Percentiles rank a stretch among this genome's conserved stretches.
Conservation (phyloP, 371 early-diverging fungal species). For the Mortierella polycephala region DNA sequence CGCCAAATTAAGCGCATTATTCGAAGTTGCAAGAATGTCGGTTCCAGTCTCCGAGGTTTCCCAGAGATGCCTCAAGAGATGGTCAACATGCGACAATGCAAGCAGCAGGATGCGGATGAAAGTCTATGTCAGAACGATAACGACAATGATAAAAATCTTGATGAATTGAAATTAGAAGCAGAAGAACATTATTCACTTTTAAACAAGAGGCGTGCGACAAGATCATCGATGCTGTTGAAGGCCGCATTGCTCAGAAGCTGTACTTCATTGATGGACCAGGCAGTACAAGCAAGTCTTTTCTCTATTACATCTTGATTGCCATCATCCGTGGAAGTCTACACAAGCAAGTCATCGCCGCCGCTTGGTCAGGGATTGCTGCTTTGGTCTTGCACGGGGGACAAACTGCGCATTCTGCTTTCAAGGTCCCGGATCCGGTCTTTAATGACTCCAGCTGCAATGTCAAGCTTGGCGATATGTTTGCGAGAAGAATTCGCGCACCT, state of each 20-base stretch:
- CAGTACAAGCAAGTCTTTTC: constrained; percentile 7
- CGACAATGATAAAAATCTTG: not conserved
- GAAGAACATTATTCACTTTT: not conserved
- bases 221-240: constrained; percentile 5
- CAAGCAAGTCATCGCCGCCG: constrained; percentile 13
- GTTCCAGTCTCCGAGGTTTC: constrained; percentile 4
- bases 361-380: constrained; percentile 43
- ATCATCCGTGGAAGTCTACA: not conserved
- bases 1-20: not conserved
- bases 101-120: no score
- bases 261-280: constrained; percentile 20
- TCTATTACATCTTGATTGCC: constrained; percentile 20
- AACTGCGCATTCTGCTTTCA: no score
- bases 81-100: no score
- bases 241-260: not conserved
- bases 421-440: no score
- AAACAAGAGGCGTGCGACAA: constrained; percentile 2
- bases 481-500: no score
- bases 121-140: no score
- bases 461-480: no score
- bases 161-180: not conserved
- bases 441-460: no score
- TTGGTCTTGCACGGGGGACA: constrained; percentile 43
- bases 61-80: not conserved
- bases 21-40: not conserved